phyloP scores from a whole-genome alignment of 306 rosid species.

The Cicer bijugum region DNA sequence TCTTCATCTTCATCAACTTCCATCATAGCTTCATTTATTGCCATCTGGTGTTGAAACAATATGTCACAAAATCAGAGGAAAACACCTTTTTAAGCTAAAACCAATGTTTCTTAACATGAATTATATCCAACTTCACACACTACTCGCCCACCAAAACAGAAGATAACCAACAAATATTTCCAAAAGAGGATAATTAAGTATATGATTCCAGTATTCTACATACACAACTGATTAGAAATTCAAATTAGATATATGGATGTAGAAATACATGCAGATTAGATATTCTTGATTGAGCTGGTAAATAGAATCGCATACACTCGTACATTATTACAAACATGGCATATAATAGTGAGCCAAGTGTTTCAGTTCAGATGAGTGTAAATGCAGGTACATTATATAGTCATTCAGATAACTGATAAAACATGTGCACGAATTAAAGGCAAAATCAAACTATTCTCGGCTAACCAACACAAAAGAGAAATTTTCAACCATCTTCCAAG shows the following conservation, averaged over 20 bases:
- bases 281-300: not conserved
- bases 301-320: slow-evolving; percentile 21
- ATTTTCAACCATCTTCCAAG: not conserved
- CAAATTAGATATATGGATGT: not conserved
- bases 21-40: slow-evolving; percentile 72
- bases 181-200: not conserved
- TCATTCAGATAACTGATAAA: slow-evolving; percentile 10
- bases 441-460: not conserved
- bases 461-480: not conserved
- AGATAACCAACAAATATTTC: not conserved
- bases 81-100: slow-evolving; percentile 18
- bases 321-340: slow-evolving; percentile 11
- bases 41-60: slow-evolving; percentile 59
- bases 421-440: not conserved
- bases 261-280: slow-evolving; percentile 24
- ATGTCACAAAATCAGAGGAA: slow-evolving; percentile 24
- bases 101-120: slow-evolving; percentile 33
- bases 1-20: slow-evolving; percentile 56
- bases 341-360: not conserved
- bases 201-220: not conserved
- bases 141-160: not conserved
- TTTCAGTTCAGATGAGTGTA: not conserved
- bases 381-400: not conserved
- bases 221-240: slow-evolving; percentile 14
- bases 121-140: slow-evolving; percentile 1